A percentile compares a stretch with the other conserved stretches of the same genome.
These are phyloP conservation scores for Scutellaria baicalensis DNA, from an alignment of 257 asterid species.

Conservation along the genomic window DNA sequence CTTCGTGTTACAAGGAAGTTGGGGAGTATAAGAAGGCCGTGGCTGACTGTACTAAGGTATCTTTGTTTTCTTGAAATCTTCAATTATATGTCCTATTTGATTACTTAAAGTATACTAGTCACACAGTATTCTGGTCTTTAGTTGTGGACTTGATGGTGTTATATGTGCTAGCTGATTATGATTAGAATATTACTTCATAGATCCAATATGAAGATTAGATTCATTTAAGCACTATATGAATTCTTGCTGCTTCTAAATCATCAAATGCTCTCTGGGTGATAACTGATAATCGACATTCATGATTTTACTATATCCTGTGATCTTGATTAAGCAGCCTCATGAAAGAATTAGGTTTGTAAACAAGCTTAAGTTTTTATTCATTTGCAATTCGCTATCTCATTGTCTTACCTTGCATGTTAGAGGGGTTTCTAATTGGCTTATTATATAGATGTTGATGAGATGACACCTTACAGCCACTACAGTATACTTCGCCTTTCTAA, in stretches of 20 bases:
- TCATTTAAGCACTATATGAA: neutral
- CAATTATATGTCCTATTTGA: neutral
- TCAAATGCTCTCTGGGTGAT: neutral
- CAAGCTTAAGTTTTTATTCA: neutral
- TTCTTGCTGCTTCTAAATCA: neutral
- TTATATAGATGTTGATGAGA: neutral
- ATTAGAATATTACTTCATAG: neutral
- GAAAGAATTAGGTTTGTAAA: neutral
- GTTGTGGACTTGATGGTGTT: neutral
- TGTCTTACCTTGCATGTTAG: neutral
- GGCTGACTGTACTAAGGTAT: constrained; percentile 96
- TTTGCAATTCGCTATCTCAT: neutral
- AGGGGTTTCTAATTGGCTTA: neutral
- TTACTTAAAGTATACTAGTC: neutral
- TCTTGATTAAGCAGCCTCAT: neutral
- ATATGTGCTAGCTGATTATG: neutral
- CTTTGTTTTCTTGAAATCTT: neutral
- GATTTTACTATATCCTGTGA: neutral
- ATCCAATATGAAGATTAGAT: neutral
- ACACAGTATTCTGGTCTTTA: neutral
- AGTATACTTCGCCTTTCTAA: neutral
- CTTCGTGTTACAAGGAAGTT: constrained; percentile 95
- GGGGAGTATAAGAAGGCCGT: constrained; percentile 99
- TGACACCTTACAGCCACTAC: neutral
- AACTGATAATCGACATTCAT: neutral